A percentile compares a stretch with the other conserved stretches of the same genome.
These are phyloP conservation scores for Grammothele lineata DNA, from an alignment of 768 basidiomycete genomes.

Conservation along the genomic window DNA sequence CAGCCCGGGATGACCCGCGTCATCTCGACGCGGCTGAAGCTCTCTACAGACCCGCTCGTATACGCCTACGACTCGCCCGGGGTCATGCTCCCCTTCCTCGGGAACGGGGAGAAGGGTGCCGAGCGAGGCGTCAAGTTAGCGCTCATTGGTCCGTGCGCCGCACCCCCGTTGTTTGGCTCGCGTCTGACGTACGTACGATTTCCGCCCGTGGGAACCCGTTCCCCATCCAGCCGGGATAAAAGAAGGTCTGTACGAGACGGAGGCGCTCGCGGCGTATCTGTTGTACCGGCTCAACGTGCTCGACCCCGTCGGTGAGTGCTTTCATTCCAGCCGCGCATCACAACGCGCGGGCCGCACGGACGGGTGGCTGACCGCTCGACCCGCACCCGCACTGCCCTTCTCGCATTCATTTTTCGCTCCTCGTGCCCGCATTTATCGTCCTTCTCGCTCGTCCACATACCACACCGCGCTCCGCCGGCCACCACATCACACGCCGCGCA, in stretches of 20 bases:
- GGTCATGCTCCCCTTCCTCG: constrained; percentile 94
- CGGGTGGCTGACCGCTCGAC: neutral
- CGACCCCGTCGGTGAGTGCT: constrained; percentile 60
- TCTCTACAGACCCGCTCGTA: constrained; percentile 74
- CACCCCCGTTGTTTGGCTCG: neutral
- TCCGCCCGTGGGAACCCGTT: no score
- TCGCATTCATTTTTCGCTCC: neutral
- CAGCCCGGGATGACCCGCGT: constrained; percentile 89
- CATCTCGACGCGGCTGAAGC: constrained; percentile 83
- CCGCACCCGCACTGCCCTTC: neutral
- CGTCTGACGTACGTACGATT: neutral
- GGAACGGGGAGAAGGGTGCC: constrained; percentile 77
- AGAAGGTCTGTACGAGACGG: constrained; percentile 83
- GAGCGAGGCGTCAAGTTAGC: constrained; percentile 93
- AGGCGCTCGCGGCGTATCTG: constrained; percentile 82
- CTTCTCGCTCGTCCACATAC: no score
- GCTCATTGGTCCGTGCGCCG: constrained; percentile 69
- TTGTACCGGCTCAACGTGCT: constrained; percentile 80
- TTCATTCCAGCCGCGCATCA: constrained; percentile 5
- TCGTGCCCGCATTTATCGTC: neutral
- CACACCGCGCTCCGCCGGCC: no score
- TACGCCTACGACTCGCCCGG: constrained; percentile 97
- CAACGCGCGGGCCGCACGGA: neutral
- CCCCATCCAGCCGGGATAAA: constrained; percentile 78
- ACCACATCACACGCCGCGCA: no score